Conservation (phyloP, 164 flowering plant genomes). For the Santalum album region DNA sequence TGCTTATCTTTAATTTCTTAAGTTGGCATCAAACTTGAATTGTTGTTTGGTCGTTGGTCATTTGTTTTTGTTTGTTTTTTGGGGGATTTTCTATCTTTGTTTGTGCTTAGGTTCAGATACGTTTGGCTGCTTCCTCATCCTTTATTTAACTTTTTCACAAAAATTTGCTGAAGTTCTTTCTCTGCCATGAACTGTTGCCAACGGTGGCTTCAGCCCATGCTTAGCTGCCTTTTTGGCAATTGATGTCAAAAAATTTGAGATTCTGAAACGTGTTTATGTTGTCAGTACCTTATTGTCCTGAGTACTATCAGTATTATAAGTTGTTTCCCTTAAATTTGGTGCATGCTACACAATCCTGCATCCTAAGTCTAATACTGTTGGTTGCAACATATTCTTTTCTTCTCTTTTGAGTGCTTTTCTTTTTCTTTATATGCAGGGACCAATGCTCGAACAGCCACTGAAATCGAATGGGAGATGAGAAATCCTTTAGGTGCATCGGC, state of each 20-base stretch:
- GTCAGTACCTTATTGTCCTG: too few relatives aligned
- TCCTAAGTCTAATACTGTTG: slow-evolving; percentile 3
- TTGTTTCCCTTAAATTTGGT: neutral
- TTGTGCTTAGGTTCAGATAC: too few relatives aligned
- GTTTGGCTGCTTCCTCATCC: too few relatives aligned
- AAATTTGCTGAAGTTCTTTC: neutral
- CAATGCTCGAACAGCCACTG: slow-evolving; percentile 63
- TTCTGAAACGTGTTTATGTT: too few relatives aligned
- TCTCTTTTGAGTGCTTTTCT: slow-evolving; percentile 16
- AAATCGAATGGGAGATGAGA: slow-evolving; percentile 44
- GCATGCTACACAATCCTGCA: slow-evolving; percentile 4
- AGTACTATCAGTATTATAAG: neutral
- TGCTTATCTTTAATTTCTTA: too few relatives aligned
- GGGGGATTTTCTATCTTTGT: too few relatives aligned
- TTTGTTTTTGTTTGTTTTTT: too few relatives aligned
- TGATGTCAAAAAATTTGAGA: too few relatives aligned
- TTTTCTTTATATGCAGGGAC: slow-evolving; percentile 82
- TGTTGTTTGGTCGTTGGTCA: too few relatives aligned
- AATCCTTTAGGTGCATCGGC: slow-evolving; percentile 34
- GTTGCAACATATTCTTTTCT: slow-evolving; percentile 8
- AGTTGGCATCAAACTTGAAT: too few relatives aligned
- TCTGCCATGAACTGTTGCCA: neutral
- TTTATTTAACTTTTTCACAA: too few relatives aligned
- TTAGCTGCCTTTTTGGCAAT: too few relatives aligned
- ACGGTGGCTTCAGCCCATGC: neutral